A percentile compares a stretch with the other conserved stretches of the same genome.
Evolutionary conservation across 2,329 filamentous ascomycete genomes (phyloP).

Genomic region (Mariannaea elegans): DNA sequence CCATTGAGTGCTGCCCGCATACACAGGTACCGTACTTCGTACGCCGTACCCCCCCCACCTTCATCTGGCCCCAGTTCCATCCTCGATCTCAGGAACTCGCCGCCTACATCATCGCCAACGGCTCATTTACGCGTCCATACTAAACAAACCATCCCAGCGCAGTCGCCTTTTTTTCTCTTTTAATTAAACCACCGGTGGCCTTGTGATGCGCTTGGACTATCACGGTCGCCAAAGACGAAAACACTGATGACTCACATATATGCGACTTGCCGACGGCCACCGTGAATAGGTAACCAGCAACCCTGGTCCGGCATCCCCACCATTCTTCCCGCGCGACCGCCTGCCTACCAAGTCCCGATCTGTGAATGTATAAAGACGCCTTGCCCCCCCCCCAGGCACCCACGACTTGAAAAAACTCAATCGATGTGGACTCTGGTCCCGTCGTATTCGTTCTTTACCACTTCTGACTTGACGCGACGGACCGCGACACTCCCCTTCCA

Average conservation of each 20-base stretch:
- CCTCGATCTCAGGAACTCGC: conserved; percentile 13
- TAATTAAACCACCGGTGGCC: too few species aligned
- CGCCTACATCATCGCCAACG: conserved; percentile 21
- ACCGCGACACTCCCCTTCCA: neutral
- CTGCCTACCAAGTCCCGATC: neutral
- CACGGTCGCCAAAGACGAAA: neutral
- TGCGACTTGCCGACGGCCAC: neutral
- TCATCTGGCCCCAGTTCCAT: neutral
- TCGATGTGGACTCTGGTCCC: conserved; percentile 16
- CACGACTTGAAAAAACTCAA: conserved; percentile 2
- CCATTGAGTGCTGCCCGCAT: too few species aligned
- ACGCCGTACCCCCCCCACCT: neutral
- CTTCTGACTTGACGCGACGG: conserved; percentile 8
- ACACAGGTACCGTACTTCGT: neutral
- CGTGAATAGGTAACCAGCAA: conserved; percentile 10
- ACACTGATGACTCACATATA: conserved; percentile 16
- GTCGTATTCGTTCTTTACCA: conserved; percentile 7
- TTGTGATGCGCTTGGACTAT: neutral
- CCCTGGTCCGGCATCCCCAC: conserved; percentile 15
- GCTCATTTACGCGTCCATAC: conserved; percentile 8
- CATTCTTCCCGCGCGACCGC: neutral
- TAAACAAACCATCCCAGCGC: neutral
- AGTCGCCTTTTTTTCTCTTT: neutral
- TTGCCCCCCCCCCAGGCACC: conserved; percentile 5
- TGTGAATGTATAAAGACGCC: conserved; percentile 10